Evolutionary conservation across 2,329 filamentous ascomycete genomes (phyloP).

Genomic region (Ceratocystis destructans): DNA sequence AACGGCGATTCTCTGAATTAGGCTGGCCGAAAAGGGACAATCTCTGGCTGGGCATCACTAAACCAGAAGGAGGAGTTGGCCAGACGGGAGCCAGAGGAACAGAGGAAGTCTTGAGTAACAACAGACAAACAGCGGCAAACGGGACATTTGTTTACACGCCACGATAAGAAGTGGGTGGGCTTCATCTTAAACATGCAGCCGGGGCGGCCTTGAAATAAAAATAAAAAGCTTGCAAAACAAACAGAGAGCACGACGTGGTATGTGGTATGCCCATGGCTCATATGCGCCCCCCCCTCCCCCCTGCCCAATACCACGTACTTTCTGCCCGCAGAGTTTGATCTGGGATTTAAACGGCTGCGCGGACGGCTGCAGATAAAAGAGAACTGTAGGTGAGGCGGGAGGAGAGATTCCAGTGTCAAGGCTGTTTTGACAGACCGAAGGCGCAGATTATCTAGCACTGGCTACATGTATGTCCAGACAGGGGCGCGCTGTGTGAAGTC

Average conservation of each 20-base stretch:
- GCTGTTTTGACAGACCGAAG: neutral
- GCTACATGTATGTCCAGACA: neutral
- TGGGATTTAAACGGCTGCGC: neutral
- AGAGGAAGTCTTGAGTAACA: conserved; percentile 2
- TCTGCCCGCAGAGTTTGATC: neutral
- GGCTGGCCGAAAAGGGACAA: neutral
- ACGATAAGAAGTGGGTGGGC: neutral
- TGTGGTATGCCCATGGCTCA: neutral
- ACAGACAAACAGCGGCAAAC: neutral
- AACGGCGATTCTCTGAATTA: neutral
- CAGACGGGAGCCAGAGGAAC: neutral
- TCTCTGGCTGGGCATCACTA: neutral
- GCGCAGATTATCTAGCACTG: neutral
- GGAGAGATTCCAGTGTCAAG: neutral
- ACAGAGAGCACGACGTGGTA: neutral
- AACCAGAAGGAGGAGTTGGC: neutral
- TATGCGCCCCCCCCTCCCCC: too few relatives aligned
- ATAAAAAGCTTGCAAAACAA: neutral
- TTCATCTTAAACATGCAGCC: neutral
- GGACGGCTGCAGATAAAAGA: neutral
- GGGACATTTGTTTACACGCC: neutral
- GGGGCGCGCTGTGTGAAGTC: too few relatives aligned
- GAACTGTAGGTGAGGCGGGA: neutral
- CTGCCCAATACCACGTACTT: neutral
- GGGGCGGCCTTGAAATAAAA: neutral